Evolutionary conservation across 306 rosid species (phyloP).

Genomic region (Dryas drummondii): DNA sequence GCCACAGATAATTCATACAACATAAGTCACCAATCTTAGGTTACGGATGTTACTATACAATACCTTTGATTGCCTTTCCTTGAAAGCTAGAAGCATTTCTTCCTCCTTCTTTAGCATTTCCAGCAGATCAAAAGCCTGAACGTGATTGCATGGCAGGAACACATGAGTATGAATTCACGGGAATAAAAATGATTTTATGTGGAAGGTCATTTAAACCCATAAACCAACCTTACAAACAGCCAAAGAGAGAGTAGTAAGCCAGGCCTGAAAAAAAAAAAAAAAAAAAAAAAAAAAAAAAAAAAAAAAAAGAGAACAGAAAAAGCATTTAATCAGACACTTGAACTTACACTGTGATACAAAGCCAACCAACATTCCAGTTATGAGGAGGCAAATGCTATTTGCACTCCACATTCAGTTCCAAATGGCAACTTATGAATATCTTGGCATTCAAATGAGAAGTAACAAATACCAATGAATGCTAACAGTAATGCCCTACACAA

Average conservation of each 20-base stretch:
- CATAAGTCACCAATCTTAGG: not conserved
- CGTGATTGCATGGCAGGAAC: conserved; percentile 12
- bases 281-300: conserved; percentile 9
- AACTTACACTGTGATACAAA: not conserved
- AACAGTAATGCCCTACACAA: not conserved
- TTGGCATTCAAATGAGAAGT: not conserved
- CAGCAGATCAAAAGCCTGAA: conserved; percentile 76
- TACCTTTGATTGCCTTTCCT: conserved; percentile 79
- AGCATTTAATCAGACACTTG: not conserved
- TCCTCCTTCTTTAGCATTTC: conserved; percentile 93
- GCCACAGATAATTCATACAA: not conserved
- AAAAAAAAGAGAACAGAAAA: not conserved
- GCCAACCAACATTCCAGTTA: not conserved
- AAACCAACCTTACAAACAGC: conserved; percentile 84
- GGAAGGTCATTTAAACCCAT: conserved; percentile 16
- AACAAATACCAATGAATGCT: not conserved
- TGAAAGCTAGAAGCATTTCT: conserved; percentile 75
- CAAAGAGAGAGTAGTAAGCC: conserved; percentile 78
- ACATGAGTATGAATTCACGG: conserved; percentile 19
- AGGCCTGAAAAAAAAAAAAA: conserved; percentile 56
- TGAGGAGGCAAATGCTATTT: not conserved
- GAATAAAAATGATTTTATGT: not conserved
- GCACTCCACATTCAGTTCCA: not conserved
- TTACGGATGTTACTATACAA: conserved; percentile 3
- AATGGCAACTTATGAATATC: not conserved